Evolutionary conservation across 305 asterid species (phyloP), one percentile per base, ranked within the genome.

Genomic region (Fraxinus dipetala): DNA sequence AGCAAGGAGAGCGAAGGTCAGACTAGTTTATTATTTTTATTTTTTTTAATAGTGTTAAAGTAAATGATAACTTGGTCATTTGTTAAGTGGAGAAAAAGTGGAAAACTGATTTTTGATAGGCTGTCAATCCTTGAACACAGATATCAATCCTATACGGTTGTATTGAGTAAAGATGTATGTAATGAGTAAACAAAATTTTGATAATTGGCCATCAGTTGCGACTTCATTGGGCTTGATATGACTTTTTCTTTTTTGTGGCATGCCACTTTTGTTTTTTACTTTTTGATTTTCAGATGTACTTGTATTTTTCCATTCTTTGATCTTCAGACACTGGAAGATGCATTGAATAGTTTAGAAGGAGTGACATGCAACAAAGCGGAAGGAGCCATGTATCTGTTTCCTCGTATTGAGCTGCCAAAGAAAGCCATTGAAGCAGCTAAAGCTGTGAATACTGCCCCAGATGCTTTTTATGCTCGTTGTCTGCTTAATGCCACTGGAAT

Each of bases 381-480:
- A 87, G 99, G 99, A 40, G 98, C 99, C 11, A 96, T 96, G 99
- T 96, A 92, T 81, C 93, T 96, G 43, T 96, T 96, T 85, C 99
- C 99, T 14, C 87, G 95, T 28, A 88, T 94, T 80, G 54, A 79
- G 72, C 87, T 96, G 87, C 94, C 99, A 0, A 84, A 84, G 80
- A 94, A 93, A 83, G 99, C 98, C 9, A 93, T 94, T 40, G 90
- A 91, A 86, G 97, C 95, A 78, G 98, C 99, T 63, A 89, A 96
- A 85, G 89, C 91, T 22, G 95, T 86, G 30, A 89, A 93, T n/a
- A 67, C 87, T 3, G 90, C 98, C 28, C 95, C 99, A 0, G 99
- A 96, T 75, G 90, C 98, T 31, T 91, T 91, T 79, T 96, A 96
- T 81, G 93, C 92, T 74, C 89, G 84, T 14, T 83, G 86, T 78